Evolutionary conservation across 306 rosid species (phyloP).

Genomic region (Chamaecrista fasciculata): DNA sequence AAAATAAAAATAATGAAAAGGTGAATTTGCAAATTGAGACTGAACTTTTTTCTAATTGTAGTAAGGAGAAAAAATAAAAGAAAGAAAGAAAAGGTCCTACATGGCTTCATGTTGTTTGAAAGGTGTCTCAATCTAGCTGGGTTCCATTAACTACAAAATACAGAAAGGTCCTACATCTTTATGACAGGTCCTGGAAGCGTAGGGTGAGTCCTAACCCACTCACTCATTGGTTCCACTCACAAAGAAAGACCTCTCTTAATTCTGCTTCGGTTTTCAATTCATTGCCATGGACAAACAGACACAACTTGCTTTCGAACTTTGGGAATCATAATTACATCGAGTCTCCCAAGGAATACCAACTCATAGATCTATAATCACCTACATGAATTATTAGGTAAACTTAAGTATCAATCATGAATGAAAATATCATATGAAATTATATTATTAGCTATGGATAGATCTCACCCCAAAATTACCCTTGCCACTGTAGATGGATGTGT

Average conservation of each 20-base stretch:
- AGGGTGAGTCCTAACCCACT: conserved; percentile 12
- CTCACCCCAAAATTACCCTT: too few species aligned
- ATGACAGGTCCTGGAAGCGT: conserved; percentile 21
- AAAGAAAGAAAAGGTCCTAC: conserved; percentile 26
- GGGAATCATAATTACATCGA: conserved; percentile 29
- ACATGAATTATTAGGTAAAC: background rate
- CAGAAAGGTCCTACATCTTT: conserved; percentile 34
- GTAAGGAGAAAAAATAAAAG: background rate
- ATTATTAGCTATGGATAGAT: too few species aligned
- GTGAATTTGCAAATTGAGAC: background rate
- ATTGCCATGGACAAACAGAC: conserved; percentile 28
- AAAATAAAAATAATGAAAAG: conserved; percentile 5
- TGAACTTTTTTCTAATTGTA: conserved; percentile 13
- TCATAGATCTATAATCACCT: conserved; percentile 19
- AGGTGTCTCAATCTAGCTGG: conserved; percentile 23
- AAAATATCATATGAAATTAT: too few species aligned
- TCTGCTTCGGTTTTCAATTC: too few species aligned
- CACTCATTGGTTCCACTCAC: conserved; percentile 27
- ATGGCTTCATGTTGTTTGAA: conserved; percentile 23
- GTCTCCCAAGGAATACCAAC: conserved; percentile 37
- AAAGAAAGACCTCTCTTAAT: conserved; percentile 27
- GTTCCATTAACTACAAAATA: conserved; percentile 22
- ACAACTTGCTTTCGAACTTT: conserved; percentile 36
- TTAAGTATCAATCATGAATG: background rate
- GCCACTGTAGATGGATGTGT: too few species aligned